Percentiles rank a stretch among this genome's conserved stretches.
These are phyloP conservation scores for Teunomyces panamensis DNA, from an alignment of 805 yeast species.

Conservation along the genomic window DNA sequence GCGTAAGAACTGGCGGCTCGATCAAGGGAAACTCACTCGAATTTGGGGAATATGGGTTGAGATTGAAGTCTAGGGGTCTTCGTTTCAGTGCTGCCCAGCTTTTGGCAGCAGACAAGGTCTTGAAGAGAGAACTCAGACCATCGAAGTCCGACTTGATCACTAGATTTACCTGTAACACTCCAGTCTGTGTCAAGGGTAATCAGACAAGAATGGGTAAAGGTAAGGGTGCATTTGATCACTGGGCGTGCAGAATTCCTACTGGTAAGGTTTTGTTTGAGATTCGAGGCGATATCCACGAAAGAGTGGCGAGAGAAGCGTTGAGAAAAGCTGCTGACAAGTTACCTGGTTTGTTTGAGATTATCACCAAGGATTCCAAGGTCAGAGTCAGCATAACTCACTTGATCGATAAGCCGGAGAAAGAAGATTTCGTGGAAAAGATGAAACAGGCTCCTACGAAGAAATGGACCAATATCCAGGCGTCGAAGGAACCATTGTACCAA, in stretches of 20 bases:
- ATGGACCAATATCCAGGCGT: constrained; percentile 51
- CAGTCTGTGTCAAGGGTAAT: constrained; percentile 95
- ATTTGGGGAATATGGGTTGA: constrained; percentile 81
- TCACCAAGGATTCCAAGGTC: constrained; percentile 58
- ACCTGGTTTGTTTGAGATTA: constrained; percentile 89
- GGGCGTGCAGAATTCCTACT: constrained; percentile 96
- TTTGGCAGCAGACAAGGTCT: constrained; percentile 84
- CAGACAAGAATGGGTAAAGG: constrained; percentile 99
- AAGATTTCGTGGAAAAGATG: constrained; percentile 55
- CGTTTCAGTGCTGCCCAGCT: constrained; percentile 85
- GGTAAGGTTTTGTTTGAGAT: constrained; percentile 91
- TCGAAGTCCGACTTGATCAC: constrained; percentile 72
- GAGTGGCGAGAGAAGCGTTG: constrained; percentile 84
- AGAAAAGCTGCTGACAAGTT: constrained; percentile 88
- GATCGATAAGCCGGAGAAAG: constrained; percentile 42
- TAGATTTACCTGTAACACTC: constrained; percentile 77
- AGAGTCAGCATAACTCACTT: constrained; percentile 69
- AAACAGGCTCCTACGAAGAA: constrained; percentile 63
- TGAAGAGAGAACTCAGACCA: constrained; percentile 81
- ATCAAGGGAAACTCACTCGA: constrained; percentile 79
- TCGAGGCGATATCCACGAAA: constrained; percentile 77
- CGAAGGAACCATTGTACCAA: constrained; percentile 51
- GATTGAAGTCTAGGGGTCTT: constrained; percentile 85
- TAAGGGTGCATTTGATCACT: constrained; percentile 94
- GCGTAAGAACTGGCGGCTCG: constrained; percentile 94